Conservation (phyloP, 257 asterid genomes). For the Solanum piurae region DNA sequence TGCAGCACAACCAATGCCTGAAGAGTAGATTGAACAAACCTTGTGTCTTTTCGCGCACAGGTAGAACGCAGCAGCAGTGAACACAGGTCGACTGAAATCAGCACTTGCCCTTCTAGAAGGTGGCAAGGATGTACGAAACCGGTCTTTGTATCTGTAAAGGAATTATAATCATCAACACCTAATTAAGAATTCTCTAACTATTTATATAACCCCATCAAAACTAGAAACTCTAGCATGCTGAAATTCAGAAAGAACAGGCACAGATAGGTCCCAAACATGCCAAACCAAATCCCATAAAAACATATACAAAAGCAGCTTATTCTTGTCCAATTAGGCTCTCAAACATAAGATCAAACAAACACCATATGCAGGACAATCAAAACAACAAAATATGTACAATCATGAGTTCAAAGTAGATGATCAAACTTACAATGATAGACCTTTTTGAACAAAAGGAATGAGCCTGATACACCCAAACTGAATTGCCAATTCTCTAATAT, state of each 20-base stretch:
- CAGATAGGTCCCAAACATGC: background rate
- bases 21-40: slow-evolving; percentile 26
- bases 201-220: background rate
- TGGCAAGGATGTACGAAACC: slow-evolving; percentile 82
- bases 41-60: slow-evolving; percentile 71
- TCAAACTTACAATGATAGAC: slow-evolving; percentile 54
- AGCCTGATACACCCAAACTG: slow-evolving; percentile 89
- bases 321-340: background rate
- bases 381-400: background rate
- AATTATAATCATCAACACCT: background rate
- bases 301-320: background rate
- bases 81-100: slow-evolving; percentile 78
- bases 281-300: background rate
- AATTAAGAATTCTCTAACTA: background rate
- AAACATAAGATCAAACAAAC: background rate
- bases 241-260: background rate
- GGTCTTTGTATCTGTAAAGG: slow-evolving; percentile 55
- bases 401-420: background rate
- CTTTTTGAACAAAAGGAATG: slow-evolving; percentile 66
- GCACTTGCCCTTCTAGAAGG: slow-evolving; percentile 69
- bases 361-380: background rate
- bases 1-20: background rate
- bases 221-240: background rate
- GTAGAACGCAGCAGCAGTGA: slow-evolving; percentile 76
- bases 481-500: slow-evolving; percentile 77